Percentiles rank a stretch among this genome's conserved stretches.
phyloP scores from a whole-genome alignment of 2,329 filamentous ascomycete species.

The Incumbomyces delicatus region DNA sequence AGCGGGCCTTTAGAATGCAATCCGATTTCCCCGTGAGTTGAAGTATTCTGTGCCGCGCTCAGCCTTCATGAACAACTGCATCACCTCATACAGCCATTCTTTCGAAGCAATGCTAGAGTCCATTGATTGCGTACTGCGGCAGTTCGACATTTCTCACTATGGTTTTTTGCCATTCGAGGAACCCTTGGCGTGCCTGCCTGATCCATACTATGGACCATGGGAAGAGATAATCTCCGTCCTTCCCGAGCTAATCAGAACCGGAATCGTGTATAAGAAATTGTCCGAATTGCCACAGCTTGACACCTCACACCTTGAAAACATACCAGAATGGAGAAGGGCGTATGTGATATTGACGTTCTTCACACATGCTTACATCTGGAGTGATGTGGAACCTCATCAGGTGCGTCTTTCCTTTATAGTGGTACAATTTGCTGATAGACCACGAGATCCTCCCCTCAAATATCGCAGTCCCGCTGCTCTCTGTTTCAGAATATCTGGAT shows the following conservation, averaged over 20 bases:
- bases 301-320: constrained; percentile 63
- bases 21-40: too few relatives aligned
- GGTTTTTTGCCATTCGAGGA: constrained; percentile 74
- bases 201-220: constrained; percentile 86
- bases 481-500: constrained; percentile 28
- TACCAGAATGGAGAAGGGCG: constrained; percentile 78
- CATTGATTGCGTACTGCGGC: background rate
- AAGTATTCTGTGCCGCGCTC: too few relatives aligned
- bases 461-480: constrained; percentile 28
- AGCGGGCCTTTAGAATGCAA: too few relatives aligned
- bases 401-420: constrained; percentile 31
- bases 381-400: constrained; percentile 59
- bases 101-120: background rate
- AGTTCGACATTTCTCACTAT: constrained; percentile 27
- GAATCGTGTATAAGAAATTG: constrained; percentile 63
- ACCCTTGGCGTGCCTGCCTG: constrained; percentile 64
- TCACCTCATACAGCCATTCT: too few relatives aligned
- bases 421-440: background rate
- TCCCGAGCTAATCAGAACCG: constrained; percentile 65
- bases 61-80: too few relatives aligned
- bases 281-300: constrained; percentile 69
- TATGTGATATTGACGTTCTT: constrained; percentile 68
- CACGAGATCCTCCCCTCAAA: constrained; percentile 28
- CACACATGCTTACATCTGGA: constrained; percentile 77
- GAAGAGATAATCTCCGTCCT: constrained; percentile 69